Evolutionary conservation across 768 basidiomycete genomes (phyloP).

Genomic region (Tylopilus balloui): DNA sequence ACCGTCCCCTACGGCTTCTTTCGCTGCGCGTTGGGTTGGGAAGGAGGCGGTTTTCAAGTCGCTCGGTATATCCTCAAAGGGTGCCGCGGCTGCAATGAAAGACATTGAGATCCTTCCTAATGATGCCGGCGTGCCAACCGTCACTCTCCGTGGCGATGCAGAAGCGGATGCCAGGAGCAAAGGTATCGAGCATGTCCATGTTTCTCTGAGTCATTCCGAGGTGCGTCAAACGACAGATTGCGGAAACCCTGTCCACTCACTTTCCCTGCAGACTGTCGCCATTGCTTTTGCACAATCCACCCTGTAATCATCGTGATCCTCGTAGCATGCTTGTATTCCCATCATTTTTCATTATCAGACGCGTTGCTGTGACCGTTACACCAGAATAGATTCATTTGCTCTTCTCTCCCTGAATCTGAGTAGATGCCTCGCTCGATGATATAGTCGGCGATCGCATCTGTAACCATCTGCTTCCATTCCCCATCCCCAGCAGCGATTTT

Average conservation of each 20-base stretch:
- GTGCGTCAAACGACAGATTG: conserved; percentile 39
- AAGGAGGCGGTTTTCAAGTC: conserved; percentile 99
- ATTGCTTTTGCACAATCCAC: conserved; percentile 84
- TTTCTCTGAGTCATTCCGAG: conserved; percentile 93
- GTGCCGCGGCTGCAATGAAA: conserved; percentile 91
- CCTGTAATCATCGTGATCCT: conserved; percentile 11
- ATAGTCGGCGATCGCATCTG: conserved; percentile 45
- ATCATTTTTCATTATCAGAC: background rate
- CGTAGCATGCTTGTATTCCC: conserved; percentile 5
- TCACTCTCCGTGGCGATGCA: conserved; percentile 77
- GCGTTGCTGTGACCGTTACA: conserved; percentile 3
- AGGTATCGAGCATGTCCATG: conserved; percentile 67
- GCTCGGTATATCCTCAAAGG: conserved; percentile 82
- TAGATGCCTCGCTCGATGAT: conserved; percentile 49
- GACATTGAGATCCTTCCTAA: conserved; percentile 93
- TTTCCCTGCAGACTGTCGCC: conserved; percentile 59
- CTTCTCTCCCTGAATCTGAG: background rate
- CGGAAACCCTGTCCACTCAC: conserved; percentile 14
- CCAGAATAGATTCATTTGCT: conserved; percentile 13
- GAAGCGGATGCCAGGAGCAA: conserved; percentile 64
- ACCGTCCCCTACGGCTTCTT: conserved; percentile 82
- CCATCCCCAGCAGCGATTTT: conserved; percentile 19
- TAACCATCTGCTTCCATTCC: conserved; percentile 47
- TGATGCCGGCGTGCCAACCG: conserved; percentile 72
- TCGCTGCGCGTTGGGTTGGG: conserved; percentile 95